Conservation (phyloP, 257 asterid genomes). For the Solanum tacnaense region DNA sequence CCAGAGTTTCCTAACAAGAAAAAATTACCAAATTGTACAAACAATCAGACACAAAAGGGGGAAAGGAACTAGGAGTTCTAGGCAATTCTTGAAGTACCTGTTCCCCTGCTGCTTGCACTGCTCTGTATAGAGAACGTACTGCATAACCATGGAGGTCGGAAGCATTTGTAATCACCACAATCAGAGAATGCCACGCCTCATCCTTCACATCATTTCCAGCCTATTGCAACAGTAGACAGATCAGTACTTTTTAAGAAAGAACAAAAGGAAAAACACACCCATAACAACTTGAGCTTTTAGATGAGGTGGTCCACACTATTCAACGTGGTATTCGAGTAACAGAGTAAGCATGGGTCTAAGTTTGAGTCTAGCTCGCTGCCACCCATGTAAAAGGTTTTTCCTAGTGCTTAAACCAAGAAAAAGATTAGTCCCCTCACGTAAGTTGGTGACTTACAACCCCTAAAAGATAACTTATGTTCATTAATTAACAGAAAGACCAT, state of each 20-base stretch:
- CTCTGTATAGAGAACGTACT: conserved; percentile 74
- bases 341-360: background rate
- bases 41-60: background rate
- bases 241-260: background rate
- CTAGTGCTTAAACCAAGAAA: background rate
- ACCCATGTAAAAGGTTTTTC: background rate
- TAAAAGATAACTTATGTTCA: background rate
- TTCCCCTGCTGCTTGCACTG: conserved; percentile 57
- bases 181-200: conserved; percentile 95
- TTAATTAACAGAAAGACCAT: background rate
- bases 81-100: conserved; percentile 40
- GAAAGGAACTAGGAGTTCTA: background rate
- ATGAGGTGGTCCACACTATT: background rate
- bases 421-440: background rate
- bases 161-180: conserved; percentile 85
- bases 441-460: background rate
- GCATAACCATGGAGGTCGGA: conserved; percentile 84
- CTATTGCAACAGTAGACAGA: conserved; percentile 22
- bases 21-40: background rate
- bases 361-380: background rate
- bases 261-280: background rate
- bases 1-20: conserved; percentile 71
- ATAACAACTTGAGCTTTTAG: background rate
- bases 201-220: conserved; percentile 93
- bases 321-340: background rate